Conservation (phyloP, 768 basidiomycete genomes). For the Candolleomyces efflorescens region DNA sequence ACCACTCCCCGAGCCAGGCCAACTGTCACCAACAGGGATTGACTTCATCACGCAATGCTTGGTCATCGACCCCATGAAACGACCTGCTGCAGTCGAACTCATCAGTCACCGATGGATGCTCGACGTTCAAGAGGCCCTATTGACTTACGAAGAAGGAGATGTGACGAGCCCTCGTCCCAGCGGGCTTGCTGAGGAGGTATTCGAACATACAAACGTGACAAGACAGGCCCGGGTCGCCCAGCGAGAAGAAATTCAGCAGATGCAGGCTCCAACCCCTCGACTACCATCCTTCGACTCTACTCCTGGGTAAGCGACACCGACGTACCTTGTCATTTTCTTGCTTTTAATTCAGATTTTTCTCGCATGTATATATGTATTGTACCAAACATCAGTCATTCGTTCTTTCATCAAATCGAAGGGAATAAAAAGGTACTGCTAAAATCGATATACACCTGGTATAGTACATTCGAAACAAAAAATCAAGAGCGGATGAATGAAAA, state of each 20-base stretch:
- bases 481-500: slow-evolving; percentile 3
- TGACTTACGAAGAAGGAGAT: slow-evolving; percentile 64
- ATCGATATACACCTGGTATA: slow-evolving; percentile 5
- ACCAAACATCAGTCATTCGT: neutral
- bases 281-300: slow-evolving; percentile 36
- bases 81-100: slow-evolving; percentile 83
- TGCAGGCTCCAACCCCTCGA: slow-evolving; percentile 46
- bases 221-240: slow-evolving; percentile 53
- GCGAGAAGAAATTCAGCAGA: slow-evolving; percentile 57
- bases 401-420: neutral
- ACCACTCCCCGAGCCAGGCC: slow-evolving; percentile 85
- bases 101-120: slow-evolving; percentile 90
- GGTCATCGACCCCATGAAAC: slow-evolving; percentile 75
- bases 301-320: neutral
- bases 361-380: neutral
- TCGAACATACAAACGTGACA: slow-evolving; percentile 47
- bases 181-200: slow-evolving; percentile 38
- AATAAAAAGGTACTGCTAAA: neutral
- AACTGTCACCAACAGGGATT: slow-evolving; percentile 86
- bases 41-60: slow-evolving; percentile 92
- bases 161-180: slow-evolving; percentile 39
- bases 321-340: neutral
- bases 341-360: too few species aligned
- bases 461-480: slow-evolving; percentile 8
- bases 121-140: slow-evolving; percentile 68